These are phyloP conservation scores for Pythium brachiatum DNA, from an alignment of 352 stramenopile species.

Conservation along the genomic window DNA sequence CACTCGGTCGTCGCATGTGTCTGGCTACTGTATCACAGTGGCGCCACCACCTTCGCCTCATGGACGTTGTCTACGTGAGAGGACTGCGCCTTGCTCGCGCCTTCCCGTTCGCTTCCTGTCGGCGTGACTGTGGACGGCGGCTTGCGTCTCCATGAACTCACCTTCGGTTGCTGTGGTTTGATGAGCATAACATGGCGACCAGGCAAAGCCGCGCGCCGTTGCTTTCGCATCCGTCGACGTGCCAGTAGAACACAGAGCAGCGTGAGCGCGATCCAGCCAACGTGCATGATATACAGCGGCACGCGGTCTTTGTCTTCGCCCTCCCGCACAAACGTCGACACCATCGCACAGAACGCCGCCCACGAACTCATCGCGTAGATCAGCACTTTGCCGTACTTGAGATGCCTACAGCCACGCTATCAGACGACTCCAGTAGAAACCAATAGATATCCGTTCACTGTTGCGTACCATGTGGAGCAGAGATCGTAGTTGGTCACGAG, in stretches of 20 bases:
- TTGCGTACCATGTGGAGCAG: constrained; percentile 37
- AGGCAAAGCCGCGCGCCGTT: background rate
- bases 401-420: constrained; percentile 23
- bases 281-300: constrained; percentile 29
- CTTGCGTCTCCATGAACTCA: background rate
- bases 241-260: background rate
- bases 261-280: constrained; percentile 14
- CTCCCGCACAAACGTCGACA: constrained; percentile 27
- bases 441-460: background rate
- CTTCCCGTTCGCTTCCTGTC: background rate
- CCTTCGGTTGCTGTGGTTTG: background rate
- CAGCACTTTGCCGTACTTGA: constrained; percentile 37
- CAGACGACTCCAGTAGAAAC: background rate
- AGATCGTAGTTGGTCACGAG: constrained; percentile 28
- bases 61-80: no score
- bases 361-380: constrained; percentile 40
- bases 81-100: background rate
- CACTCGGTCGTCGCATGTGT: no score
- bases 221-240: background rate
- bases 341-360: constrained; percentile 30
- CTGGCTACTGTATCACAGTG: no score
- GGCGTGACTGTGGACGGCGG: background rate
- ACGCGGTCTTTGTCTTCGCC: constrained; percentile 13
- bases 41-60: no score
- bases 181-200: constrained; percentile 5